Conservation (phyloP, 1,139 yeast species). For the Candida pseudocylindracea region DNA sequence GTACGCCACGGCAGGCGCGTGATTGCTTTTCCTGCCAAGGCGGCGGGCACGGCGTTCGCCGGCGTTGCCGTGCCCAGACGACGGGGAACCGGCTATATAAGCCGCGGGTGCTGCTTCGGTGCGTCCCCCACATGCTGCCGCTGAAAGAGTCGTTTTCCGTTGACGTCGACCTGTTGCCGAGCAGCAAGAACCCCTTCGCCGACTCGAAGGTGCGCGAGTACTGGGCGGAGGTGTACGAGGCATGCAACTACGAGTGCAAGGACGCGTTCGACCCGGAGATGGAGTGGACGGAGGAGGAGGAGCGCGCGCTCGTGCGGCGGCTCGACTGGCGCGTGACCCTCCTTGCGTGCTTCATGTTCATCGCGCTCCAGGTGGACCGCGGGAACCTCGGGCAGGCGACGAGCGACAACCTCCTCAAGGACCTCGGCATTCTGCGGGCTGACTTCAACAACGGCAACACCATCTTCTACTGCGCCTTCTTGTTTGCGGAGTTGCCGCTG, state of each 20-base stretch:
- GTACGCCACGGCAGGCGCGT: too few relatives aligned
- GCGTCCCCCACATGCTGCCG: too few relatives aligned
- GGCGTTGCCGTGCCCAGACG: too few relatives aligned
- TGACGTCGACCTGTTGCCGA: too few relatives aligned
- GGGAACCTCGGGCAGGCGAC: not conserved
- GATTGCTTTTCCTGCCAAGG: too few relatives aligned
- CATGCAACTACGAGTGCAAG: not conserved
- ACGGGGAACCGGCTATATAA: too few relatives aligned
- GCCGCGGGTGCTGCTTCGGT: too few relatives aligned
- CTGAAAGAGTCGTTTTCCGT: too few relatives aligned
- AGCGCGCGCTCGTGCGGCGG: not conserved
- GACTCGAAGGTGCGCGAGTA: not conserved
- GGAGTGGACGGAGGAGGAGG: slow-evolving; percentile 1
- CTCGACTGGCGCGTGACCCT: not conserved
- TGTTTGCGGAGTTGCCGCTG: not conserved
- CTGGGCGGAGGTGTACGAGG: not conserved
- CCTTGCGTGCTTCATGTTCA: not conserved
- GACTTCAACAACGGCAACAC: not conserved
- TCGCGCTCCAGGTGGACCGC: slow-evolving; percentile 1
- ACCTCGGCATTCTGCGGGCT: not conserved
- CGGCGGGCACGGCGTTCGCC: too few relatives aligned
- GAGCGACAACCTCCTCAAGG: not conserved
- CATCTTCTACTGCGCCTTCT: not conserved
- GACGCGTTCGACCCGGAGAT: not conserved
- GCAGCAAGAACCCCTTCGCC: not conserved